Evolutionary conservation across 1,139 yeast species (phyloP).

Genomic region (Pichia sp.): DNA sequence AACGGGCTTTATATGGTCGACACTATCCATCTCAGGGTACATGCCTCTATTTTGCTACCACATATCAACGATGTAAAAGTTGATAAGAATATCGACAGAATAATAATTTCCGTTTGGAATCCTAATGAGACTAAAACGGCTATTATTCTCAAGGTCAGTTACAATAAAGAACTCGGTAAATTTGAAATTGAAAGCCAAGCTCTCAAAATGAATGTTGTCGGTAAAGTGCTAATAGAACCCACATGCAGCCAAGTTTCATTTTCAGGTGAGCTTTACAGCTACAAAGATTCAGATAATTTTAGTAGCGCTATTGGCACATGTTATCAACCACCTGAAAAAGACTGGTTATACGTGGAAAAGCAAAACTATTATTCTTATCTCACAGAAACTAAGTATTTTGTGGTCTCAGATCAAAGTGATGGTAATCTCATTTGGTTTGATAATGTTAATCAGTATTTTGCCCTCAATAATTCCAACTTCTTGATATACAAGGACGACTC

Average conservation of each 20-base stretch:
- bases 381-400: too few relatives aligned
- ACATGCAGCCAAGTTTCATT: not conserved
- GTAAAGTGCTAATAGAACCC: not conserved
- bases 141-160: not conserved
- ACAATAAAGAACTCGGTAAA: not conserved
- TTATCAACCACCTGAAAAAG: not conserved
- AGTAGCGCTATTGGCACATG: not conserved
- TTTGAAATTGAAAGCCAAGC: not conserved
- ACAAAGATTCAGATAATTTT: not conserved
- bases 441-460: too few relatives aligned
- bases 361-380: not conserved
- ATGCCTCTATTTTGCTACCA: not conserved
- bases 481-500: too few relatives aligned
- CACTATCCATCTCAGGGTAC: not conserved
- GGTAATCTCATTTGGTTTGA: too few relatives aligned
- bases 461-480: too few relatives aligned
- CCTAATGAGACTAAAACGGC: not conserved
- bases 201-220: not conserved
- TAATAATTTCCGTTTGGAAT: not conserved
- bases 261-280: not conserved
- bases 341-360: not conserved
- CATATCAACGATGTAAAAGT: not conserved
- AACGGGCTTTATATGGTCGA: not conserved
- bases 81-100: not conserved
- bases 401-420: too few relatives aligned